Evolutionary conservation across 148 eudicot species (phyloP), one percentile per base, ranked within the genome.

Genomic region (Camellia lanceoleosa): DNA sequence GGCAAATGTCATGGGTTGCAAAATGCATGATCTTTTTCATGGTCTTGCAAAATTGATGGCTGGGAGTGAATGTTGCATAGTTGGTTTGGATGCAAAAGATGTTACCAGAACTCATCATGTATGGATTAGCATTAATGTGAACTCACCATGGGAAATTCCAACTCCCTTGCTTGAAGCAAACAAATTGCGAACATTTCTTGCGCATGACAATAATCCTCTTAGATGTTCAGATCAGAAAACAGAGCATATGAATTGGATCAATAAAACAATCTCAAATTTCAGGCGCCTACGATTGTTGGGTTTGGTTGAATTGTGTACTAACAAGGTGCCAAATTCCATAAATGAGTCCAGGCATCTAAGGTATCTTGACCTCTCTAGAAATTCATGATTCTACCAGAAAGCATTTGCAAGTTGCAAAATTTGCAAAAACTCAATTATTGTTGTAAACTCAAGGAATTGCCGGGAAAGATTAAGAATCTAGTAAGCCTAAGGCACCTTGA

Each of bases 21-120:
- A 79, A 70, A 87, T 87, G 83, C 92, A 89, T 18, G 87, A 85
- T 70, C 78, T 85, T 67, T 75, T 86, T 15, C 87, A 87, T 76
- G 92, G 87, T 79, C 84, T 89, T 51, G 92, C 92, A 11, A 30
- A 2, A 30, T 66, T 77, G 5, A 82, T 89, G 7, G 85, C 52
- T 5, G 52, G 52, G 52, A 49, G 52, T 5, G 52, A 49, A n/a
- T 19, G 67, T 63, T 20, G 38, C 13, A 1, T 1, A 8, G 20
- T 63, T 63, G 67, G 8, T 20, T 5, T 19, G 67, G 30, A 63
- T 14, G n/a, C n/a, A n/a, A n/a, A n/a, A n/a, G n/a, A n/a, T n/a
- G n/a, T n/a, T n/a, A n/a, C n/a, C n/a, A n/a, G n/a, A n/a, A n/a
- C n/a, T n/a, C n/a, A n/a, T n/a, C n/a, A n/a, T n/a, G n/a, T n/a